Evolutionary conservation across 2,329 filamentous ascomycete species (phyloP).

Genomic region (Colletotrichum camelliae): DNA sequence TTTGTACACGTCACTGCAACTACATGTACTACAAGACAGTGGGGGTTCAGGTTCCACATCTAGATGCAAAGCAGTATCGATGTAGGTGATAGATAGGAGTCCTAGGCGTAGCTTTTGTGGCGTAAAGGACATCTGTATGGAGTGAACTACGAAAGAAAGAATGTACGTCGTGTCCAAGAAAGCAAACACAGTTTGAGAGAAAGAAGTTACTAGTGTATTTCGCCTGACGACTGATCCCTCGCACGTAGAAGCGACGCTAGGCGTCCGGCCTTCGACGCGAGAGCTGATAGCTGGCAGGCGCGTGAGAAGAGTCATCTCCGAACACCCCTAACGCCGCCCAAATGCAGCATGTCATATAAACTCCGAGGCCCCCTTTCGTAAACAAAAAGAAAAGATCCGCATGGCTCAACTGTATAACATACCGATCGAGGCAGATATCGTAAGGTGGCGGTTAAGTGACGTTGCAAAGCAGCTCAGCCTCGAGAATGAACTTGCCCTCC

Average conservation of each 20-base stretch:
- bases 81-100: neutral
- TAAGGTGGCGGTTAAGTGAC: slow-evolving; percentile 59
- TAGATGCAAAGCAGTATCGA: neutral
- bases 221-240: neutral
- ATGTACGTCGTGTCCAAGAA: neutral
- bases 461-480: slow-evolving; percentile 86
- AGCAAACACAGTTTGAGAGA: neutral
- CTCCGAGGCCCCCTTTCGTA: neutral
- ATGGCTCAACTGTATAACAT: neutral
- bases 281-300: neutral
- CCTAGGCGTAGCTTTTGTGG: neutral
- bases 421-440: neutral
- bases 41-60: neutral
- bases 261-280: neutral
- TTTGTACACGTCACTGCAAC: neutral
- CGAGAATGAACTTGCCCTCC: slow-evolving; percentile 96
- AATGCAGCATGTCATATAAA: neutral
- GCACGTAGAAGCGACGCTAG: neutral
- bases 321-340: neutral
- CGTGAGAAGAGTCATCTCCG: neutral
- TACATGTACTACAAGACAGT: neutral
- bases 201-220: neutral
- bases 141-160: neutral
- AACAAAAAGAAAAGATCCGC: neutral
- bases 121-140: neutral